Evolutionary conservation across 257 asterid species (phyloP).

Genomic region (Capsicum pubescens): DNA sequence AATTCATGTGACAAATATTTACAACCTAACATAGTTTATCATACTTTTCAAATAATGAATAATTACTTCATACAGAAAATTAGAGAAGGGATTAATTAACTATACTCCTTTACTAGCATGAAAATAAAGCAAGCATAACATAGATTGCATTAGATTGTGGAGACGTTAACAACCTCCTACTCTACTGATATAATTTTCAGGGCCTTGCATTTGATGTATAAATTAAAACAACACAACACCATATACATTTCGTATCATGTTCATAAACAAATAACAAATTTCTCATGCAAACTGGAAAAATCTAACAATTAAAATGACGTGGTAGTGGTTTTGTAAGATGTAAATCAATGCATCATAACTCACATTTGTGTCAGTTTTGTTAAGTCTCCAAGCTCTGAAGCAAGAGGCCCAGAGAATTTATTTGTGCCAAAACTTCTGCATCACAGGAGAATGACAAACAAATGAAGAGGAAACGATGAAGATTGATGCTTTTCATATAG

Average conservation of each 20-base stretch:
- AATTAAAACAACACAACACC: neutral
- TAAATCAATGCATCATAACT: conserved; percentile 26
- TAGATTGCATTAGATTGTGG: neutral
- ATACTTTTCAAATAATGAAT: too few species aligned
- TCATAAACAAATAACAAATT: neutral
- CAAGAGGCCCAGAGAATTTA: too few species aligned
- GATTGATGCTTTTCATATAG: neutral
- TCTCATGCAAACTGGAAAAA: neutral
- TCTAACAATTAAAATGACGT: neutral
- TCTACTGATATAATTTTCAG: too few species aligned
- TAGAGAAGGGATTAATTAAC: too few species aligned
- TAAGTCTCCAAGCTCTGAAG: too few species aligned
- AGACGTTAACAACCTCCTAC: neutral
- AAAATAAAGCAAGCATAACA: too few species aligned
- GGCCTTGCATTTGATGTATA: neutral
- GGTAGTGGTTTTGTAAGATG: neutral
- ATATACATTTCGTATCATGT: neutral
- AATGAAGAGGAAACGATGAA: neutral
- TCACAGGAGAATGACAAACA: too few species aligned
- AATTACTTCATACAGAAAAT: too few species aligned
- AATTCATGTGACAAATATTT: too few species aligned
- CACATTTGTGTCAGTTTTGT: neutral
- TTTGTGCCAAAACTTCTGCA: too few species aligned
- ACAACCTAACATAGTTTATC: too few species aligned
- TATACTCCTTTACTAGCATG: too few species aligned